Percentiles rank a stretch among this genome's conserved stretches.
phyloP scores from a whole-genome alignment of 352 stramenopile species.

The Globisporangium cylindrosporum region DNA sequence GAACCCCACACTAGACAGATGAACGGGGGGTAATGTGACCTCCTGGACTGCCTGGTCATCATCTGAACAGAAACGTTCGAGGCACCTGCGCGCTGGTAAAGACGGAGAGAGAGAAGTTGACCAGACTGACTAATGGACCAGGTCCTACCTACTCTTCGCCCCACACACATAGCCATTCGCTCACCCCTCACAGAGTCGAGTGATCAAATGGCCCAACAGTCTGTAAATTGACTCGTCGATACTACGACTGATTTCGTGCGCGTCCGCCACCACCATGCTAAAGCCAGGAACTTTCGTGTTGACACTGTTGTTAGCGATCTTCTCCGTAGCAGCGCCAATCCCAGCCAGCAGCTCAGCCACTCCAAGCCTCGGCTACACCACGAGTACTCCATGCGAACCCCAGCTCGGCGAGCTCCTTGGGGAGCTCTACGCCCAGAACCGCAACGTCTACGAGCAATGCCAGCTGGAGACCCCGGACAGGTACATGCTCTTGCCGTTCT shows the following conservation, averaged over 20 bases:
- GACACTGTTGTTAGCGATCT: neutral
- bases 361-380: neutral
- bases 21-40: no score
- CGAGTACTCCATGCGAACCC: neutral
- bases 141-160: neutral
- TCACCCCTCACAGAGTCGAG: neutral
- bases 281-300: neutral
- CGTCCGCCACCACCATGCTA: neutral
- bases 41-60: neutral
- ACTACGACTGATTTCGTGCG: neutral
- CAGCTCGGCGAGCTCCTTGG: neutral
- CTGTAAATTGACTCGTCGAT: neutral
- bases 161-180: neutral
- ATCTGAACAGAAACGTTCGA: neutral
- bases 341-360: neutral
- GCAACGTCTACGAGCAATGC: slow-evolving; percentile 3
- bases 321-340: neutral
- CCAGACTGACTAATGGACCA: neutral
- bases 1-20: neutral
- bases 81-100: neutral
- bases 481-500: slow-evolving; percentile 1
- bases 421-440: slow-evolving; percentile 1
- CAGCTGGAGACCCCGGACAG: neutral
- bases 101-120: neutral
- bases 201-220: neutral